Evolutionary conservation across 1,139 yeast species (phyloP).

Genomic region (Williopsis jadinii): DNA sequence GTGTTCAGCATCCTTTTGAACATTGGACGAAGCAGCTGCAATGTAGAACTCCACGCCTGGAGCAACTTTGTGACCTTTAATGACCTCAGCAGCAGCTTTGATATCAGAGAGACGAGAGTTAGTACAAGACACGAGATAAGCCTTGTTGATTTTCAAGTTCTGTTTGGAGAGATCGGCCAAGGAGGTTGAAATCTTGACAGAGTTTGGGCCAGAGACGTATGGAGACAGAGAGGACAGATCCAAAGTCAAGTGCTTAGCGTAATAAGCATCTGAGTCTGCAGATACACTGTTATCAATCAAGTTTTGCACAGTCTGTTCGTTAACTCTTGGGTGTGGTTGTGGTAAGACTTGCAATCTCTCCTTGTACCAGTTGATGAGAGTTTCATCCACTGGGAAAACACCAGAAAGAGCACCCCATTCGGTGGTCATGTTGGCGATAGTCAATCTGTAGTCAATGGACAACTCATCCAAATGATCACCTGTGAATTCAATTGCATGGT

Average conservation of each 20-base stretch:
- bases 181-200: slow-evolving; percentile 84
- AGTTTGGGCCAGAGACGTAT: slow-evolving; percentile 91
- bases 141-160: slow-evolving; percentile 79
- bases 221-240: slow-evolving; percentile 88
- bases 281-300: slow-evolving; percentile 38
- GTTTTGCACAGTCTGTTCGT: slow-evolving; percentile 44
- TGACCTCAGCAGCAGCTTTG: slow-evolving; percentile 87
- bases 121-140: slow-evolving; percentile 96
- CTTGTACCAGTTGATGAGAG: slow-evolving; percentile 70
- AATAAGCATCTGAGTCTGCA: slow-evolving; percentile 72
- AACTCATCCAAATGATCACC: slow-evolving; percentile 77
- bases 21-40: slow-evolving; percentile 94
- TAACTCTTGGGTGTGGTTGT: slow-evolving; percentile 83
- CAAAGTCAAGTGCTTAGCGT: slow-evolving; percentile 79
- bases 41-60: slow-evolving; percentile 90
- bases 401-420: slow-evolving; percentile 99
- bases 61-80: slow-evolving; percentile 75
- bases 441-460: slow-evolving; percentile 84
- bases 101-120: slow-evolving; percentile 90
- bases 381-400: slow-evolving; percentile 85
- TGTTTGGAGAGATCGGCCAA: slow-evolving; percentile 67
- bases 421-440: slow-evolving; percentile 98
- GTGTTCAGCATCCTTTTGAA: slow-evolving; percentile 86
- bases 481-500: slow-evolving; percentile 94
- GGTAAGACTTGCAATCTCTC: slow-evolving; percentile 59